phyloP scores from a whole-genome alignment of 768 basidiomycete genomes.

The Trametopsis cervina region DNA sequence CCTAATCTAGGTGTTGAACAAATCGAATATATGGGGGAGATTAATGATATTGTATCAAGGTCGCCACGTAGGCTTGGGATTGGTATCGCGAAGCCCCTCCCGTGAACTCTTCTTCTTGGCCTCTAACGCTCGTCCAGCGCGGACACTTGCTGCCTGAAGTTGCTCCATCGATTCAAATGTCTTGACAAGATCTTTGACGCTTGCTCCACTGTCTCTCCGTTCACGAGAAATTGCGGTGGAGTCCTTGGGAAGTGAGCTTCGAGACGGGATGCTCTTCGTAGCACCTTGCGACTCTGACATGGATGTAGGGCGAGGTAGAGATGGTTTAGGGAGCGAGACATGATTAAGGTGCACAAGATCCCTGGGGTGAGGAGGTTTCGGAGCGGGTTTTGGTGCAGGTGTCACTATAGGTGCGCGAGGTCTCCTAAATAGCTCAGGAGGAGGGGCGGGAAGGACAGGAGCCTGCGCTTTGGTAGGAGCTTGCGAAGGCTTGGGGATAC shows the following conservation, averaged over 20 bases:
- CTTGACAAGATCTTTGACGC: slow-evolving; percentile 66
- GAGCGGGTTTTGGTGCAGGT: slow-evolving; percentile 44
- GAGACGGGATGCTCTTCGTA: slow-evolving; percentile 24
- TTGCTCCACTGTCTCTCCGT: slow-evolving; percentile 59
- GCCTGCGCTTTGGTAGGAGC: slow-evolving; percentile 16
- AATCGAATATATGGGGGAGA: no score
- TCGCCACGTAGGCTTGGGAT: no score
- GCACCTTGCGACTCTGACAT: slow-evolving; percentile 50
- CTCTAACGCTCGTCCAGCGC: slow-evolving; percentile 22
- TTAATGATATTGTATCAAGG: no score
- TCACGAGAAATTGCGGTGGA: slow-evolving; percentile 21
- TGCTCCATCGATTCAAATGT: slow-evolving; percentile 48
- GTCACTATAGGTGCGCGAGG: slow-evolving; percentile 51
- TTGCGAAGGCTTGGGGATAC: slow-evolving; percentile 26
- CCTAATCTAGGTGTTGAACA: no score
- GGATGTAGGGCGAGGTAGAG: slow-evolving; percentile 42
- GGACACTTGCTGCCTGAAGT: slow-evolving; percentile 20
- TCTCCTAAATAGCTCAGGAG: slow-evolving; percentile 42
- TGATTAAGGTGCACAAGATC: slow-evolving; percentile 59
- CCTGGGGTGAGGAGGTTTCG: slow-evolving; percentile 46
- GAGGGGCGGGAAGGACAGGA: slow-evolving; percentile 49
- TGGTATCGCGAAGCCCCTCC: no score
- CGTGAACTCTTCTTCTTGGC: no score
- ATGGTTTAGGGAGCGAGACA: slow-evolving; percentile 32
- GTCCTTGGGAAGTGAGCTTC: no score